phyloP scores from a whole-genome alignment of 495 filamentous ascomycete species.

The Xylaria flabelliformis region DNA sequence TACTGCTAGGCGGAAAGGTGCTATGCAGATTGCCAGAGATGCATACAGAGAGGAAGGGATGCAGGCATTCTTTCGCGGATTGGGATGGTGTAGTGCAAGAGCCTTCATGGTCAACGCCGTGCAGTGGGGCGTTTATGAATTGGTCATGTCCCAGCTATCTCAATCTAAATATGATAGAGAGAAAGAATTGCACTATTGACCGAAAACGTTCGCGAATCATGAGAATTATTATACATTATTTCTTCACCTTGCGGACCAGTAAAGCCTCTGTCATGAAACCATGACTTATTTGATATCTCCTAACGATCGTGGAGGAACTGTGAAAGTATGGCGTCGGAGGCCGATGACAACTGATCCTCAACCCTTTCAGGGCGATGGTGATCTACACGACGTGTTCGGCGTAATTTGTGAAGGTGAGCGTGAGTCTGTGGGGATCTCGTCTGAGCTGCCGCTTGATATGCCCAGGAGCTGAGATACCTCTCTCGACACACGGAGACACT shows the following conservation, averaged over 20 bases:
- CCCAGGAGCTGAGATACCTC: not conserved
- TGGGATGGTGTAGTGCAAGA: slow-evolving; percentile 77
- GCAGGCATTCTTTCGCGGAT: slow-evolving; percentile 75
- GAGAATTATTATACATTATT: not conserved
- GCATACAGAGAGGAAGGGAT: slow-evolving; percentile 70
- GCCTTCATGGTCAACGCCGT: slow-evolving; percentile 86
- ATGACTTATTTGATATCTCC: not conserved
- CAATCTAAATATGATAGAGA: slow-evolving; percentile 30
- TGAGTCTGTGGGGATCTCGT: not conserved
- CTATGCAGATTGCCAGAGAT: slow-evolving; percentile 66
- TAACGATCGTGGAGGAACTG: not conserved
- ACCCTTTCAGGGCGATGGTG: not conserved
- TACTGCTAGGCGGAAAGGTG: slow-evolving; percentile 50
- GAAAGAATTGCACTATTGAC: slow-evolving; percentile 16
- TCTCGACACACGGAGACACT: not conserved
- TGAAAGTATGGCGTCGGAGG: not conserved
- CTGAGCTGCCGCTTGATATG: not conserved
- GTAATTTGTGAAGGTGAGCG: not conserved
- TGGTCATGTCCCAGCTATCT: slow-evolving; percentile 68
- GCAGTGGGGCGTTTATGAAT: slow-evolving; percentile 89
- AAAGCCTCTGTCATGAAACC: not conserved
- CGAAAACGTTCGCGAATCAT: not conserved
- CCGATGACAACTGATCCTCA: not conserved
- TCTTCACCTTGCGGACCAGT: not conserved
- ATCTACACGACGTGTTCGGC: not conserved